Evolutionary conservation across 2,329 filamentous ascomycete genomes (phyloP), one percentile per base, ranked within the genome.

Genomic region (Daldinia sp.): DNA sequence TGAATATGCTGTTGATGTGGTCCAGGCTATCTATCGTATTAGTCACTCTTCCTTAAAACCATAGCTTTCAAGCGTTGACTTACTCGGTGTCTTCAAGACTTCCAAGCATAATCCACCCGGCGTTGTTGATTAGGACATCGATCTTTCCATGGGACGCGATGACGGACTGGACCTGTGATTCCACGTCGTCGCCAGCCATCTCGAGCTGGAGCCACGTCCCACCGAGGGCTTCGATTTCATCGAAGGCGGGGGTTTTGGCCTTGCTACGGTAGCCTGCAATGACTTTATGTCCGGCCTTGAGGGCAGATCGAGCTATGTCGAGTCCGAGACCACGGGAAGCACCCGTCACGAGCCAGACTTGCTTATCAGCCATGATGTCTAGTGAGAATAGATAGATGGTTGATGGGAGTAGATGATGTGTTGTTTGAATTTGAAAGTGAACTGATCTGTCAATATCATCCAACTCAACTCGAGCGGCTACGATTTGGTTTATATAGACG

Each of bases 281-380:
- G 56, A 76, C 73, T 28, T 53, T 71, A 56, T 76, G 74, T 10
- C 74, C 75, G 10, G 70, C 72, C 12, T 70, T 72, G 13, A 74
- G 60, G 3, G 73, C 74, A 2, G 50, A 51, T 56, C 71, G 75
- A 20, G 72, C 68, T 44, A 74, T 72, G 20, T 73, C 69, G 48
- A 75, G 72, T 1, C 74, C 75, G 1, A 76, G 59, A 18, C 74
- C 72, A 18, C 74, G 70, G n/a, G 72, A 70, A 35, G 74, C 74
- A 23, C 74, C 74, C 9, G 74, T 76, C 18, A 76, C 64, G 26
- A 76, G 70, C 74, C 75, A 76, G 15, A 76, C 68, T 69, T 72
- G 59, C 18, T 66, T n/a, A 41, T 73, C 68, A 15, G 68, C 50
- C 74, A 74, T 75, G 18, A n/a, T 68, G 48, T 33, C 23, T 18